These are phyloP conservation scores for Ophiostoma sp. DNA, from an alignment of 2,329 filamentous ascomycete genomes.

Conservation along the genomic window DNA sequence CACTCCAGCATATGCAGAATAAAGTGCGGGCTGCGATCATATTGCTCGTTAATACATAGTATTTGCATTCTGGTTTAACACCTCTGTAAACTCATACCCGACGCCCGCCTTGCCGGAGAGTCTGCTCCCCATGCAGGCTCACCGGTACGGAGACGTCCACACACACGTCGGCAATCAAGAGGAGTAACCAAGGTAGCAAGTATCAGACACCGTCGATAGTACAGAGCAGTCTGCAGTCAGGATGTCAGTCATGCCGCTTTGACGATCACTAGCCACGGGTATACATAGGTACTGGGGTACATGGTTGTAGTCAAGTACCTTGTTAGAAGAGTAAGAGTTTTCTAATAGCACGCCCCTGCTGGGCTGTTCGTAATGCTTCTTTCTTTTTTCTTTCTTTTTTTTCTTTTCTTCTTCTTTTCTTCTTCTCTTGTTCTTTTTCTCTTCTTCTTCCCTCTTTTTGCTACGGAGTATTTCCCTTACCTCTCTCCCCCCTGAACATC, in stretches of 20 bases:
- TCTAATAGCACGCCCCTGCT: constrained; percentile 6
- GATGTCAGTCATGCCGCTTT: constrained; percentile 7
- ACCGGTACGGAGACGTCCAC: neutral
- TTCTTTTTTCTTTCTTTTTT: neutral
- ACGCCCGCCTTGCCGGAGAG: too few relatives aligned
- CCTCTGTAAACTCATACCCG: too few relatives aligned
- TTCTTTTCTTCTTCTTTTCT: neutral
- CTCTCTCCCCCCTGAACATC: neutral
- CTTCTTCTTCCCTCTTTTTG: neutral
- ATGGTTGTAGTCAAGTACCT: neutral
- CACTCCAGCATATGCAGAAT: neutral
- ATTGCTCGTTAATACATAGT: too few relatives aligned
- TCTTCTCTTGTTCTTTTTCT: neutral
- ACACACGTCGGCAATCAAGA: neutral
- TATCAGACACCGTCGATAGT: neutral
- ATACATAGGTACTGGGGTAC: constrained; percentile 10
- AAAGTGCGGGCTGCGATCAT: neutral
- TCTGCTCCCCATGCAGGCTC: too few relatives aligned
- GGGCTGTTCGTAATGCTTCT: neutral
- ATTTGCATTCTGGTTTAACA: too few relatives aligned
- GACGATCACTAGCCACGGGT: constrained; percentile 4
- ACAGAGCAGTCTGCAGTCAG: neutral
- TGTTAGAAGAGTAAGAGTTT: neutral
- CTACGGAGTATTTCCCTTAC: too few relatives aligned
- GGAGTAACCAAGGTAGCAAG: neutral